Base-by-base conservation (phyloP, 306 rosid genomes). In the Prunus salicina region DNA sequence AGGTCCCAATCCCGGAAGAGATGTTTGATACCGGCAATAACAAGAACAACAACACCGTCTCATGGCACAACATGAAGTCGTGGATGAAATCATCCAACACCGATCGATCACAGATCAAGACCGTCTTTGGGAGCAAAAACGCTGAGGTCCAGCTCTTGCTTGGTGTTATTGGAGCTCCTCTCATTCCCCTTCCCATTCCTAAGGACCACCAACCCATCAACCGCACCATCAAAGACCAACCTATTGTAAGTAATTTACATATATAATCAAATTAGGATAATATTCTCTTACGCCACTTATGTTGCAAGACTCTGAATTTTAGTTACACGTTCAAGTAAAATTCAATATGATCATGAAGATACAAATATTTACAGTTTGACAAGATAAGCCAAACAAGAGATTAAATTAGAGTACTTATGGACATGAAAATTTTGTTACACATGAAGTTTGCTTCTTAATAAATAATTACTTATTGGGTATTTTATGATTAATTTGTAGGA, bases 1-100 rank as follows among this genome's bases (percentile, higher is more conserved):
- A 94, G 75, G 98, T 94, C 10, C 98, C 97, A 28, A 81, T 94
- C n/a, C 98, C 97, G 0, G 98, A 94, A 27, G 96, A 94, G 78
- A 94, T 87, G 79, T 79, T 85, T 11, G 83, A 69, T 20, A 57
- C 85, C 2, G n/a, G 13, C 57, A 47, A 47, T 19, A 84, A 80
- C 76, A 90, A 83, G 82, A 85, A 80, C 72, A 53, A 80, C 49
- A 58, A 79, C 55, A 74, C 71, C 1, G 79, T 78, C 13, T 94
- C 96, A 13, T 93, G 98, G 98, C 85, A 90, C 18, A 84, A 84
- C 84, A 85, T 93, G 91, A 93, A 87, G 82, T 82, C 88, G 0
- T 93, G 97, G 98, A 82, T 93, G 81, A 90, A 87, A 41, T 82
- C 93, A 3, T 81, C 96, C 5, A 67, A 80, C 55, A 22, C 73